These are phyloP conservation scores for Boletus pseudopeckii DNA, from an alignment of 768 basidiomycete genomes.

Conservation along the genomic window DNA sequence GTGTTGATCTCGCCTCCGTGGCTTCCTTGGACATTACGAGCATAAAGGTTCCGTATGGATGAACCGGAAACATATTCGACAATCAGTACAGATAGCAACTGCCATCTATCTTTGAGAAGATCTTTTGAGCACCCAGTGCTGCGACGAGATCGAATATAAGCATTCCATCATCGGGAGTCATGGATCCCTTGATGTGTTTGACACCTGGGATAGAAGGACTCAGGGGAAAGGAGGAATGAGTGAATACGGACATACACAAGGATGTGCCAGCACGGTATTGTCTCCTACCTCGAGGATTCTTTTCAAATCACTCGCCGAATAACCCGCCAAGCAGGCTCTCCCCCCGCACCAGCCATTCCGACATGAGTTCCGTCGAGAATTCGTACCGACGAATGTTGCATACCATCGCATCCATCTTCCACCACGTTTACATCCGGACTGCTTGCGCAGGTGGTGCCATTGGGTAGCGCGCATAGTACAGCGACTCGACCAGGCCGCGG, in stretches of 20 bases:
- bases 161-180: background rate
- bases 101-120: background rate
- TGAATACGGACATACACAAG: background rate
- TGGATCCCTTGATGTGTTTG: background rate
- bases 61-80: background rate
- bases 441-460: background rate
- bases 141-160: background rate
- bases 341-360: background rate
- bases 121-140: background rate
- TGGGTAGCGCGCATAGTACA: too few relatives aligned
- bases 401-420: background rate
- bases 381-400: background rate
- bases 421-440: background rate
- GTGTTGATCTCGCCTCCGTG: background rate
- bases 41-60: background rate
- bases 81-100: background rate
- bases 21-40: background rate
- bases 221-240: background rate
- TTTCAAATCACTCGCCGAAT: background rate
- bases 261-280: background rate
- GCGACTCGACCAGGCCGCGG: background rate
- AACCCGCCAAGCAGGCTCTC: background rate
- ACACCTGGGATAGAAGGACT: background rate
- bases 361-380: background rate
- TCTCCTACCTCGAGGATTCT: background rate